Evolutionary conservation across 768 basidiomycete species (phyloP).

Genomic region (Paxillus ammoniavirescens): DNA sequence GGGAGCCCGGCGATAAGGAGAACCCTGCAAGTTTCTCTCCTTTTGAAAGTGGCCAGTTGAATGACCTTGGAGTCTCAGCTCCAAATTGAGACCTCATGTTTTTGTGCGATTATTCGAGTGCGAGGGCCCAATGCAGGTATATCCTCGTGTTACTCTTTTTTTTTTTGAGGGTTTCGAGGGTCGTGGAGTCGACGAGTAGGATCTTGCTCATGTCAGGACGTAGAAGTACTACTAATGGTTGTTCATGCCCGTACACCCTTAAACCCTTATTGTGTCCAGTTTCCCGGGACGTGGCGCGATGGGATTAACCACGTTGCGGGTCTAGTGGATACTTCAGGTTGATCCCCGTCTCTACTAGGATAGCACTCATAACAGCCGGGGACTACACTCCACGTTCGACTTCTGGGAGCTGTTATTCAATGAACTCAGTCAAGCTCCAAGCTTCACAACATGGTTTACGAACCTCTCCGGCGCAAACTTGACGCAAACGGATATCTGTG

Average conservation of each 20-base stretch:
- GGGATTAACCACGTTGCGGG: too few species aligned
- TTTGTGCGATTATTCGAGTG: slow-evolving; percentile 11
- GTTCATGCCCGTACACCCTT: neutral
- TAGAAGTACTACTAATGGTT: neutral
- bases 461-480: too few species aligned
- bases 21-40: neutral
- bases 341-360: too few species aligned
- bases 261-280: slow-evolving; percentile 8
- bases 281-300: slow-evolving; percentile 27
- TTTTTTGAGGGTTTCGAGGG: neutral
- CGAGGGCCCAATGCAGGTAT: slow-evolving; percentile 16
- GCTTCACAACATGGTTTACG: too few species aligned
- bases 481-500: too few species aligned
- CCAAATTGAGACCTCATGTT: slow-evolving; percentile 25
- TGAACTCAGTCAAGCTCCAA: too few species aligned
- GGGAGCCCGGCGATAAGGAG: neutral
- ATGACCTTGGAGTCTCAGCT: slow-evolving; percentile 1
- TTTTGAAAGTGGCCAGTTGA: neutral
- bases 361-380: too few species aligned
- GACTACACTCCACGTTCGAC: too few species aligned
- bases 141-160: neutral
- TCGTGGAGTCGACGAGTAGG: neutral
- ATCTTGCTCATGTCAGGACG: neutral
- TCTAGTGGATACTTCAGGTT: too few species aligned
- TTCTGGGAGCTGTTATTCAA: too few species aligned